Percentiles rank a stretch among this genome's conserved stretches.
Evolutionary conservation across 345 rosid species (phyloP).

Genomic region (Salix viminalis): DNA sequence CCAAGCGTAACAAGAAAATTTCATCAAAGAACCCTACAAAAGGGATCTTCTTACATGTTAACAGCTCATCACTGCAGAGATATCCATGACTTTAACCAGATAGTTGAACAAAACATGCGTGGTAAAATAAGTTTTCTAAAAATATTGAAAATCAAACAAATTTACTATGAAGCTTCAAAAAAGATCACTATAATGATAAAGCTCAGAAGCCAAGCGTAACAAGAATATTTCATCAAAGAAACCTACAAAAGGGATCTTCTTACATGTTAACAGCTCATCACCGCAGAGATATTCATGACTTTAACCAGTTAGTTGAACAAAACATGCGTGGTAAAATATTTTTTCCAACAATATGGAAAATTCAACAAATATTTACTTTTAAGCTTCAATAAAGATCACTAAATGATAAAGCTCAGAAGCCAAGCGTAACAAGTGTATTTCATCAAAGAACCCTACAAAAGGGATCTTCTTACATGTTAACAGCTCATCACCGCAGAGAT

Average conservation of each 20-base stretch:
- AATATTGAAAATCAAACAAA: too few relatives aligned
- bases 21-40: conserved; percentile 35
- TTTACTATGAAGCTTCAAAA: too few relatives aligned
- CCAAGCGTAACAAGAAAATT: conserved; percentile 47
- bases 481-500: conserved; percentile 41
- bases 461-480: conserved; percentile 47
- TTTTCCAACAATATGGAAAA: too few relatives aligned
- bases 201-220: conserved; percentile 31
- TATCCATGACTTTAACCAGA: not conserved
- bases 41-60: conserved; percentile 42
- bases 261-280: too few relatives aligned
- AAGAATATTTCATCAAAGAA: too few relatives aligned
- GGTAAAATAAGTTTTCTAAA: too few relatives aligned
- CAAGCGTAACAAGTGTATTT: conserved; percentile 40
- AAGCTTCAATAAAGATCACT: too few relatives aligned
- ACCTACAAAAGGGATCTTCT: too few relatives aligned
- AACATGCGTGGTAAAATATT: too few relatives aligned
- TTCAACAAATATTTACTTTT: too few relatives aligned
- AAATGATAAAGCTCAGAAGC: not conserved
- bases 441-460: conserved; percentile 39
- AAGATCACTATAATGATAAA: not conserved
- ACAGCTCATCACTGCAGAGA: conserved; percentile 37
- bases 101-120: not conserved
- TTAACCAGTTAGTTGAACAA: too few relatives aligned
- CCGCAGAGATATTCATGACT: too few relatives aligned